A percentile compares a stretch with the other conserved stretches of the same genome.
Conservation (phyloP, 306 rosid genomes). For the Rosa persica region DNA sequence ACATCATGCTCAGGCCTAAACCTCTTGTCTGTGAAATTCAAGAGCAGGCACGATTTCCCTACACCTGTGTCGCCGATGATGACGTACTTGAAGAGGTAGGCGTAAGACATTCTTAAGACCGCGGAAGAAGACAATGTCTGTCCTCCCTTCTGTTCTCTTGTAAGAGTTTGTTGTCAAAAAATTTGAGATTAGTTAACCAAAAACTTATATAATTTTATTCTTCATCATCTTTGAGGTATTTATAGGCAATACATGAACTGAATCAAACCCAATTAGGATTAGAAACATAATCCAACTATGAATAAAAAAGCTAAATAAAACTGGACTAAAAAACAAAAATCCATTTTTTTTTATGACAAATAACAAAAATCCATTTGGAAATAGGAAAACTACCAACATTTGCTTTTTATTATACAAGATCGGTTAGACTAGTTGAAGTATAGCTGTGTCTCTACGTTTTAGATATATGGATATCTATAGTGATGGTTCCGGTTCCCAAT, state of each 20-base stretch:
- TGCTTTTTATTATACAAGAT: neutral
- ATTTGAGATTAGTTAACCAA: neutral
- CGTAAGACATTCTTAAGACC: constrained; percentile 65
- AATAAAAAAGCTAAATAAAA: neutral
- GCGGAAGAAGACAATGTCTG: neutral
- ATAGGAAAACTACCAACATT: neutral
- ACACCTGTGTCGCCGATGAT: constrained; percentile 97
- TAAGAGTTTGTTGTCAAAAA: neutral
- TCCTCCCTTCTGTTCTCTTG: too few relatives aligned
- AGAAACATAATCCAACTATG: neutral
- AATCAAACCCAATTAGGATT: neutral
- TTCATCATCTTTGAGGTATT: neutral
- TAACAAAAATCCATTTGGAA: neutral
- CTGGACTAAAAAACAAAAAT: neutral
- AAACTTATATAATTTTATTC: neutral
- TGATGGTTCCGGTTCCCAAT: neutral
- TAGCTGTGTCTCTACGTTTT: too few relatives aligned
- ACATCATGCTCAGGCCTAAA: constrained; percentile 92
- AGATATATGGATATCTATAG: too few relatives aligned
- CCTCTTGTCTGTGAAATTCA: constrained; percentile 88
- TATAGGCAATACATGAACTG: neutral
- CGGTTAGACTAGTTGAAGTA: neutral
- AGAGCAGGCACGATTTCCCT: constrained; percentile 85
- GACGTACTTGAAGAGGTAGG: constrained; percentile 90
- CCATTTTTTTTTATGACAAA: too few relatives aligned